Base-by-base conservation (phyloP, 805 yeast species). In the Metschnikowia vanudenii region DNA sequence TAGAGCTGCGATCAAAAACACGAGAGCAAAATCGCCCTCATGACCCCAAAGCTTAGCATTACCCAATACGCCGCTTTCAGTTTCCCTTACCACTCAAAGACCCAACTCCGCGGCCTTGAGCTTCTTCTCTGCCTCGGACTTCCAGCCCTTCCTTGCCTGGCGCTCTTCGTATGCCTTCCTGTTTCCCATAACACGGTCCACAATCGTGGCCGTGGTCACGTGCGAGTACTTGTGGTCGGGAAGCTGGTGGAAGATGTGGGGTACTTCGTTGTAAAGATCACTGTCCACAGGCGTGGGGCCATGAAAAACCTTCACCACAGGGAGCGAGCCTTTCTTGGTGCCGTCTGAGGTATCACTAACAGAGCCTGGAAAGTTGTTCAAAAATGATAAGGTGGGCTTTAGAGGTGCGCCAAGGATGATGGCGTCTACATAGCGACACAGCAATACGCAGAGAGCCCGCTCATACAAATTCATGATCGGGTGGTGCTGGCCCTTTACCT, bases 401-500 rank as follows among this genome's bases (percentile, higher is more conserved):
- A 72, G 74, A 14, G 92, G 91, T 1, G 88, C 88, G 2, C 82
- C 85, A 31, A 92, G 63, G 0, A 94, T 71, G 3, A 89, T 73
- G 1, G 86, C 89, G 60, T 89, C 96, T 26, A 90, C 89, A 56
- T 85, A 86, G 45, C 77, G 76, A 66, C 97, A 89, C 65, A 92
- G 97, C 57, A 94, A 69, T 6, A 90, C 91, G 64, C 97, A 89
- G 50, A 94, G 69, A 0, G 91, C 77, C 50, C 98, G 78, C 65
- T 94, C 98, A 50, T 85, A 79, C 16, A 87, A 57, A 58, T 87
- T 89, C 97, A 94, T 94, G 33, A 90, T 81, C 22, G 96, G 95
- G 58, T 81, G 80, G 55, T 81, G 81, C 41, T 74, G 65, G 16
- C 90, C 91, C 57, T 81, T 79, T 57, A 72, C 67, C 41, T 56